A percentile compares a stretch with the other conserved stretches of the same genome.
Evolutionary conservation across 768 basidiomycete species (phyloP).

Genomic region (Imleria badia): DNA sequence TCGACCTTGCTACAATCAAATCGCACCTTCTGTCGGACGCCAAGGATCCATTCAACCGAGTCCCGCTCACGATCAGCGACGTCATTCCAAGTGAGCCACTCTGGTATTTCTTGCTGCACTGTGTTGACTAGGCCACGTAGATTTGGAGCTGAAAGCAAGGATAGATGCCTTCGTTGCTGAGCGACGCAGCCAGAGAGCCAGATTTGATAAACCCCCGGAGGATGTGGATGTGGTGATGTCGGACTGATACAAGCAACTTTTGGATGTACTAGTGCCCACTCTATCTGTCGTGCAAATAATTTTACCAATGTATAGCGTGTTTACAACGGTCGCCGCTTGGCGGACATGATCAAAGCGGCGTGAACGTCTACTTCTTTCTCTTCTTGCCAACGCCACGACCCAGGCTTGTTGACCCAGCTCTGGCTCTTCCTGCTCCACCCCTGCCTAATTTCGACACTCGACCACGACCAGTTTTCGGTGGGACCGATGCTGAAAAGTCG

Average conservation of each 20-base stretch:
- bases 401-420: constrained; percentile 23
- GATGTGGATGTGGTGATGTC: constrained; percentile 32
- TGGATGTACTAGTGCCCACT: constrained; percentile 7
- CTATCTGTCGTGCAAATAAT: constrained; percentile 5
- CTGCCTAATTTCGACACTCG: constrained; percentile 27
- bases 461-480: constrained; percentile 23
- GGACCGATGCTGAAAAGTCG: constrained; percentile 16
- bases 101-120: not conserved
- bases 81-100: constrained; percentile 66
- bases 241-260: constrained; percentile 13
- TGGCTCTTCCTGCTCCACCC: constrained; percentile 24
- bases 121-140: constrained; percentile 35
- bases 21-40: constrained; percentile 89
- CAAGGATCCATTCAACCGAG: constrained; percentile 94
- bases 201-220: constrained; percentile 15
- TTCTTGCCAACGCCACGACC: constrained; percentile 31
- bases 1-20: constrained; percentile 94
- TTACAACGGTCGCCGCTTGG: not conserved
- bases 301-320: not conserved
- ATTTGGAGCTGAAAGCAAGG: constrained; percentile 66
- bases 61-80: constrained; percentile 76
- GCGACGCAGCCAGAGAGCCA: constrained; percentile 42
- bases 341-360: not conserved
- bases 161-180: constrained; percentile 73
- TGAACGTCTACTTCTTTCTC: constrained; percentile 30